phyloP scores from a whole-genome alignment of 768 basidiomycete genomes.

The Xerocomus potaroensis region DNA sequence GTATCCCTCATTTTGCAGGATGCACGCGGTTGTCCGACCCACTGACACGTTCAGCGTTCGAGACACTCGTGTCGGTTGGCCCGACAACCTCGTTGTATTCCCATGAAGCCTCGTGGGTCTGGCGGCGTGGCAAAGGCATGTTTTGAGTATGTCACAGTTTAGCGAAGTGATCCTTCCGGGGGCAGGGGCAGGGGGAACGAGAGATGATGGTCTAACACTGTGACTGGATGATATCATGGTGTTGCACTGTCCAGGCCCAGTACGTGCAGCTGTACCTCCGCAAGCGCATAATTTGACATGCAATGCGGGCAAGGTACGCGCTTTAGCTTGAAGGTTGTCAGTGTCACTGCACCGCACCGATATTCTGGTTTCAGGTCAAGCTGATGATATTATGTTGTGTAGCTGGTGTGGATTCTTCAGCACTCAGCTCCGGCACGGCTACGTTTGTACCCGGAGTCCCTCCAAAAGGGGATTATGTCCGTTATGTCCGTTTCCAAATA shows the following conservation, averaged over 20 bases:
- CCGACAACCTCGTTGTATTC: constrained; percentile 16
- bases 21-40: constrained; percentile 1
- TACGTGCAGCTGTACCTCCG: constrained; percentile 7
- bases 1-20: background rate
- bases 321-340: constrained; percentile 5
- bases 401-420: too few relatives aligned
- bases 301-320: constrained; percentile 22
- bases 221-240: constrained; percentile 2
- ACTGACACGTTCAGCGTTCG: constrained; percentile 6
- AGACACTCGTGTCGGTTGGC: background rate
- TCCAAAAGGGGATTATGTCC: background rate
- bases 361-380: constrained; percentile 5
- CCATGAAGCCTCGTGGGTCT: constrained; percentile 16
- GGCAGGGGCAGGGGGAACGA: constrained; percentile 6
- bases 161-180: constrained; percentile 12
- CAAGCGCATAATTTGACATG: constrained; percentile 5
- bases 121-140: constrained; percentile 18
- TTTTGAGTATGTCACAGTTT: constrained; percentile 10
- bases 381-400: constrained; percentile 3
- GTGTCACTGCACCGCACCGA: constrained; percentile 22
- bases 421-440: constrained; percentile 19
- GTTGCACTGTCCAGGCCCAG: constrained; percentile 1
- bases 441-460: constrained; percentile 14
- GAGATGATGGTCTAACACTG: background rate
- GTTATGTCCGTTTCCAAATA: constrained; percentile 1